Conservation (phyloP, 106 monocot species). For the Platanthera zijinensis region DNA sequence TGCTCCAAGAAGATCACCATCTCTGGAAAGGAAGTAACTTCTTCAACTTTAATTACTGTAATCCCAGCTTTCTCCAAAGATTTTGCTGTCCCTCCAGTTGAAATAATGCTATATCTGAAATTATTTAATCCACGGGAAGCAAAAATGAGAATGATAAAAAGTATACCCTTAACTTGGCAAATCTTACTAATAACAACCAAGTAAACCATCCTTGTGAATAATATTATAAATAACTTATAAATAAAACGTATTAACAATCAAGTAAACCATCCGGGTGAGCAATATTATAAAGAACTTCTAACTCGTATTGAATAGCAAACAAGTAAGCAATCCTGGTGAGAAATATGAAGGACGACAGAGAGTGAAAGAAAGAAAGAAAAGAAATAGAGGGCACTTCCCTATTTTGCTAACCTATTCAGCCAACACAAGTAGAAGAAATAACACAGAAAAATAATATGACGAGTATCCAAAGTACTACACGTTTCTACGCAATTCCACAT, state of each 20-base stretch:
- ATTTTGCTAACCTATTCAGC: too few species aligned
- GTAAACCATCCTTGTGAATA: not conserved
- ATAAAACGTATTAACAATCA: too few species aligned
- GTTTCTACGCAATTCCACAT: not conserved
- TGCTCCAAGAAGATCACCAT: conserved; percentile 43
- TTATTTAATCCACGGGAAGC: not conserved
- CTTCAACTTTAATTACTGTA: conserved; percentile 78
- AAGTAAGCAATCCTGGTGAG: not conserved
- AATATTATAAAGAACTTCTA: too few species aligned
- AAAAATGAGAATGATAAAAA: not conserved
- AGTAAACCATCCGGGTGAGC: too few species aligned
- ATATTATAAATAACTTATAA: too few species aligned
- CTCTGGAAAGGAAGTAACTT: conserved; percentile 79
- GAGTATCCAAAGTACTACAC: not conserved
- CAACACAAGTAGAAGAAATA: not conserved
- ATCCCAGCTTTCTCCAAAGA: conserved; percentile 43
- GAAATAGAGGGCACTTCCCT: not conserved
- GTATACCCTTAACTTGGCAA: not conserved
- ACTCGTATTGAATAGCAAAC: too few species aligned
- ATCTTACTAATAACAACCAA: not conserved
- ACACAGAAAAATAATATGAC: not conserved
- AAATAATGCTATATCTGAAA: conserved; percentile 7
- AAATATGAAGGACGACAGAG: not conserved
- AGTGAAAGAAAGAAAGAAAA: not conserved
- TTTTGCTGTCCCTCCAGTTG: conserved; percentile 5